Base-by-base conservation (phyloP, 495 filamentous ascomycete species). In the Trichocladium antarcticum region DNA sequence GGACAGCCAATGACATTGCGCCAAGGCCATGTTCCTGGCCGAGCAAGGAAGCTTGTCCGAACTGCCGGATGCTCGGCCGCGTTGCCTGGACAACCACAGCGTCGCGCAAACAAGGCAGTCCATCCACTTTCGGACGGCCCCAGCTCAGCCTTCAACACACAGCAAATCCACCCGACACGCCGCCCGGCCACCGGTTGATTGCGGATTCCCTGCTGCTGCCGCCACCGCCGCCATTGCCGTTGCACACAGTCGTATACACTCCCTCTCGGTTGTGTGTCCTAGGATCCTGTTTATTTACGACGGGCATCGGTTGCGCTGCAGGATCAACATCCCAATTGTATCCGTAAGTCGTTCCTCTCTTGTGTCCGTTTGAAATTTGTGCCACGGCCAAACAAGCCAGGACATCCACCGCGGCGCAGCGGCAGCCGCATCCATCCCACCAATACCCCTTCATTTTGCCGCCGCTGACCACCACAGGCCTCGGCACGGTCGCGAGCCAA, bases 81-180 rank as follows among this genome's bases (percentile, higher is more conserved):
- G 53, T 55, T 55, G 53, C 53, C n/a, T 37, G 32, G 37, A 37
- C 47, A 15, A 55, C 53, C 14, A n/a, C 17, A 6, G 29, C 22
- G 35, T 3, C 22, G 43, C 37, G 22, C 28, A 29, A 55, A 55
- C 42, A 50, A 29, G 14, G 37, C 42, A 34, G 21, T 31, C 27
- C 37, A 14, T 27, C 37, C 36, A 51, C 49, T 45, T 52, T 44
- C 45, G 4, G 24, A 8, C 24, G 24, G 24, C 39, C 17, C 45
- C 35, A 28, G 41, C 37, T 31, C 43, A 50, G 37, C 31, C 50
- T 55, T 32, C 20, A 47, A 50, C 51, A 48, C 51, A 48, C 40
- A 14, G 28, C 34, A 47, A 43, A 21, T 20, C 35, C 22, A 28
- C 29, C 38, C 24, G 42, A 36, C 50, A 47, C 37, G 31, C 39